These are phyloP conservation scores for Cladosporium phlei DNA, from an alignment of 2,329 filamentous ascomycete species.

Conservation along the genomic window DNA sequence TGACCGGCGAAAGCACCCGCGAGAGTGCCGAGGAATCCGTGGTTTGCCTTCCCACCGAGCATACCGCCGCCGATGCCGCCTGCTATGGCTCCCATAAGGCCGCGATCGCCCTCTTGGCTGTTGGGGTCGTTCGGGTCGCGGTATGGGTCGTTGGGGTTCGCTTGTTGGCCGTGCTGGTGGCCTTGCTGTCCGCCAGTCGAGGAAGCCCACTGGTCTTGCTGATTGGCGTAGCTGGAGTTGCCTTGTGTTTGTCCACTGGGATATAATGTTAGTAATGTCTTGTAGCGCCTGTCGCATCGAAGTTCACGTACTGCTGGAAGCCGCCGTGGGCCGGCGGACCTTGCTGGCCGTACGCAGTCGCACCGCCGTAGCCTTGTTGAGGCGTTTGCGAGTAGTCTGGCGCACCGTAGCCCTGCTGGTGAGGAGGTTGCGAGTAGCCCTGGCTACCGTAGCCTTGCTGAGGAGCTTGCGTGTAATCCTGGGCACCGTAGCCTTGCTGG, in stretches of 20 bases:
- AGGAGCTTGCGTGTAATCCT: constrained; percentile 9
- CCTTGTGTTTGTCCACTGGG: constrained; percentile 27
- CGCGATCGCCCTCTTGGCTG: constrained; percentile 51
- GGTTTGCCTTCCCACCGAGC: constrained; percentile 53
- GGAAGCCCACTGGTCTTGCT: constrained; percentile 10
- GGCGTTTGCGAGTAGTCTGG: constrained; percentile 17
- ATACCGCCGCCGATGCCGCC: constrained; percentile 55
- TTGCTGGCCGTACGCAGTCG: constrained; percentile 19
- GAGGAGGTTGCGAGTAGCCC: constrained; percentile 15
- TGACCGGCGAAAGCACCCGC: constrained; percentile 54
- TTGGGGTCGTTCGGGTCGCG: constrained; percentile 36
- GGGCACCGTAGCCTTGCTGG: constrained; percentile 20
- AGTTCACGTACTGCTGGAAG: constrained; percentile 11
- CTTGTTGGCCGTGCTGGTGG: constrained; percentile 37
- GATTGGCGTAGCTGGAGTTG: constrained; percentile 8
- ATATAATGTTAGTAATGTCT: not conserved
- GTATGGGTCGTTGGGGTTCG: constrained; percentile 32
- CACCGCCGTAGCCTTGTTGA: constrained; percentile 26
- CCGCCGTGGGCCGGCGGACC: constrained; percentile 26
- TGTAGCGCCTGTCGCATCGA: not conserved
- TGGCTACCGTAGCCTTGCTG: constrained; percentile 20
- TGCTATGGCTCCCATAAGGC: constrained; percentile 52
- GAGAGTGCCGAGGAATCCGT: constrained; percentile 54
- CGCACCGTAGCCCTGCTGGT: constrained; percentile 17
- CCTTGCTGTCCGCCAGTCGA: constrained; percentile 33